A percentile compares a stretch with the other conserved stretches of the same genome.
These are phyloP conservation scores for Ziziphus jujuba DNA, from an alignment of 306 rosid genomes.

Conservation along the genomic window DNA sequence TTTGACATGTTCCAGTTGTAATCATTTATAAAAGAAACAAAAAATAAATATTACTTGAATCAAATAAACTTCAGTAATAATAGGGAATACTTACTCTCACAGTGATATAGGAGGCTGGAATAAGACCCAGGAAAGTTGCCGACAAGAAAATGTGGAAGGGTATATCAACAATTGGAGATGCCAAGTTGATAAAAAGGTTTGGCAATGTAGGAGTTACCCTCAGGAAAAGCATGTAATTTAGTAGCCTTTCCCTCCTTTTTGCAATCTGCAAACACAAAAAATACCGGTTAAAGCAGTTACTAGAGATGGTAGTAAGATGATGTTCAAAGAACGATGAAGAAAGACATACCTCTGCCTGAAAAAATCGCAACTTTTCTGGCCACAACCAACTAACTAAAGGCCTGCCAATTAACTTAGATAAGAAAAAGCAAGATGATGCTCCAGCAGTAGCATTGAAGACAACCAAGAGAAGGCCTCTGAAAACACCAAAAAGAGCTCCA, in stretches of 20 bases:
- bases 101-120: conserved; percentile 85
- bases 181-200: conserved; percentile 95
- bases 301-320: neutral
- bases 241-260: conserved; percentile 84
- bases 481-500: conserved; percentile 90
- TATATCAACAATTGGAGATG: conserved; percentile 93
- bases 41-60: neutral
- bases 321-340: neutral
- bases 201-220: conserved; percentile 96
- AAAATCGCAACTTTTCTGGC: conserved; percentile 84
- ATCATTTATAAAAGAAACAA: neutral
- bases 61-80: neutral
- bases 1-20: neutral
- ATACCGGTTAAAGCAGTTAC: conserved; percentile 7
- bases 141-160: conserved; percentile 89
- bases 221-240: conserved; percentile 94
- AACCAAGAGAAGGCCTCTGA: conserved; percentile 74
- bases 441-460: conserved; percentile 93
- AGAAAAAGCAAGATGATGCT: conserved; percentile 81
- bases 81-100: conserved; percentile 66
- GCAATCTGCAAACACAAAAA: conserved; percentile 58
- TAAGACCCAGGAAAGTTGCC: conserved; percentile 85
- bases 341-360: conserved; percentile 83
- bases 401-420: conserved; percentile 89
- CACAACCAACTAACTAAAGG: conserved; percentile 91